A percentile compares a stretch with the other conserved stretches of the same genome.
Evolutionary conservation across 2,329 filamentous ascomycete genomes (phyloP).

Genomic region (Neofusicoccum cordaticola): DNA sequence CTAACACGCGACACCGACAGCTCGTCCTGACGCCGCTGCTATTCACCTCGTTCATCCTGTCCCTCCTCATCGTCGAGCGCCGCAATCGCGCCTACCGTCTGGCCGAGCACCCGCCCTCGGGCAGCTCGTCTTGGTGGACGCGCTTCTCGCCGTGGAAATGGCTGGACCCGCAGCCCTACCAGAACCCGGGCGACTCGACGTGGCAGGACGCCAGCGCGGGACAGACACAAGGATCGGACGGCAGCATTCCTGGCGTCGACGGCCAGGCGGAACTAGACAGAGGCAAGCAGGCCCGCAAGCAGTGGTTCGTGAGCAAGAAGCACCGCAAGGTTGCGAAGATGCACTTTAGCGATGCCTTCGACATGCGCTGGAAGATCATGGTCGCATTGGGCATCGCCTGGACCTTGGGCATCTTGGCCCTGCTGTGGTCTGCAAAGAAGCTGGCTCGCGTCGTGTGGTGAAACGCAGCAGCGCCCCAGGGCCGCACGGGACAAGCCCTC

Average conservation of each 20-base stretch:
- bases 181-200: constrained; percentile 32
- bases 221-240: constrained; percentile 21
- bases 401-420: constrained; percentile 41
- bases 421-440: constrained; percentile 19
- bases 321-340: constrained; percentile 58
- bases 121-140: constrained; percentile 38
- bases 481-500: background rate
- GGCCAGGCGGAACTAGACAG: constrained; percentile 1
- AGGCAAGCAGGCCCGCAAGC: background rate
- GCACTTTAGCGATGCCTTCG: constrained; percentile 63
- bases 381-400: constrained; percentile 40
- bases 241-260: constrained; percentile 7
- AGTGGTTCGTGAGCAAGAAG: constrained; percentile 42
- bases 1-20: constrained; percentile 21
- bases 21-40: constrained; percentile 61
- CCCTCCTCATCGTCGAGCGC: constrained; percentile 61
- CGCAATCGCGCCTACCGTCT: constrained; percentile 52
- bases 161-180: constrained; percentile 45
- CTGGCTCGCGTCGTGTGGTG: constrained; percentile 6
- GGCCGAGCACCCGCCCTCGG: constrained; percentile 27
- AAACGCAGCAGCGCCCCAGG: background rate
- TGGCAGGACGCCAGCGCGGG: constrained; percentile 23
- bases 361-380: constrained; percentile 56
- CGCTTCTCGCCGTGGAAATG: constrained; percentile 35
- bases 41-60: constrained; percentile 64